phyloP scores from a whole-genome alignment of 495 filamentous ascomycete species.

The Acidiella bohemica region DNA sequence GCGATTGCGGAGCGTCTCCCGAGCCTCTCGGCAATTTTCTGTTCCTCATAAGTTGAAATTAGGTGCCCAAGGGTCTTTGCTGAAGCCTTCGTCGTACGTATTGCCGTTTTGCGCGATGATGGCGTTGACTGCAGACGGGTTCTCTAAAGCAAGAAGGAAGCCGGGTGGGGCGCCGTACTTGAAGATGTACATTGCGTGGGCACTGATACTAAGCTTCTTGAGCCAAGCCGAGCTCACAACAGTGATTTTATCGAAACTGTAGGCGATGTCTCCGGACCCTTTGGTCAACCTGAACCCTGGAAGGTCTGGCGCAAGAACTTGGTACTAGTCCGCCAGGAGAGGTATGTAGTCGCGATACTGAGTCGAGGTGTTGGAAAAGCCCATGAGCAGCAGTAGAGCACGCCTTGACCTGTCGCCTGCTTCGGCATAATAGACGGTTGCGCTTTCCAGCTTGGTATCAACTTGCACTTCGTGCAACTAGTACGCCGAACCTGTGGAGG shows the following conservation, averaged over 20 bases:
- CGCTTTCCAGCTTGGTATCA: neutral
- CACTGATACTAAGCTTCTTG: slow-evolving; percentile 32
- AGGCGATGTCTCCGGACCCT: slow-evolving; percentile 31
- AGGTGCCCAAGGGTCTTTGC: slow-evolving; percentile 40
- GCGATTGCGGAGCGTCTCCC: slow-evolving; percentile 27
- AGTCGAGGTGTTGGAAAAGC: slow-evolving; percentile 50
- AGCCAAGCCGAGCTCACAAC: slow-evolving; percentile 37
- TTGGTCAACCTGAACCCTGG: slow-evolving; percentile 50
- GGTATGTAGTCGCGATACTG: slow-evolving; percentile 51
- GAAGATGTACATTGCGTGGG: slow-evolving; percentile 48
- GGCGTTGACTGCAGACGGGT: slow-evolving; percentile 35
- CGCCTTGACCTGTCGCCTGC: slow-evolving; percentile 32
- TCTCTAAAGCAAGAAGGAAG: slow-evolving; percentile 40
- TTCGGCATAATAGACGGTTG: slow-evolving; percentile 44
- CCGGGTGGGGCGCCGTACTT: slow-evolving; percentile 52
- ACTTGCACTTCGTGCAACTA: neutral
- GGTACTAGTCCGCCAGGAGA: slow-evolving; percentile 39
- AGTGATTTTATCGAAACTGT: slow-evolving; percentile 39
- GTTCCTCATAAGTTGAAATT: slow-evolving; percentile 36
- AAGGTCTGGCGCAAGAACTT: slow-evolving; percentile 46
- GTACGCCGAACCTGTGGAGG: too few relatives aligned
- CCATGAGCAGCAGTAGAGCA: slow-evolving; percentile 46
- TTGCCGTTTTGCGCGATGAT: slow-evolving; percentile 54
- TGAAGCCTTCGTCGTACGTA: slow-evolving; percentile 47
- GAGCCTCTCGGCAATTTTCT: slow-evolving; percentile 24